These are phyloP conservation scores for Sequoiadendron giganteum DNA, from an alignment of 75 land plant genomes.

Conservation along the genomic window DNA sequence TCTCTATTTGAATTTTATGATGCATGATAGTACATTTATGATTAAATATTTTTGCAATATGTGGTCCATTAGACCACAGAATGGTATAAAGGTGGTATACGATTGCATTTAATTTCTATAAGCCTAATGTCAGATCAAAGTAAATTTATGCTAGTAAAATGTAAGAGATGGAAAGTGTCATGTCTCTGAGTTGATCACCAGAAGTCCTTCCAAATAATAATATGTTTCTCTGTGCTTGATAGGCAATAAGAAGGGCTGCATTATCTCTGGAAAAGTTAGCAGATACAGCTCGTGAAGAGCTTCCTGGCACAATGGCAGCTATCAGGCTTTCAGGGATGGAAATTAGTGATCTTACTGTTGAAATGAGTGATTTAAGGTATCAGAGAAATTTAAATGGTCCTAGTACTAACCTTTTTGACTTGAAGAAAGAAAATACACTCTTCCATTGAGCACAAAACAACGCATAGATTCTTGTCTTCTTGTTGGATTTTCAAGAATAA, in stretches of 20 bases:
- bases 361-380: conserved; percentile 85
- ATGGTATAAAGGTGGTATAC: not conserved
- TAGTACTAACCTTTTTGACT: not conserved
- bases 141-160: not conserved
- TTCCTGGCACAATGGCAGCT: conserved; percentile 93
- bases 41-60: not conserved
- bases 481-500: not conserved
- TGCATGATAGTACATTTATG: not conserved
- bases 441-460: not conserved
- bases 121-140: not conserved
- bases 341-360: conserved; percentile 90
- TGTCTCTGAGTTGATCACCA: not conserved
- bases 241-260: conserved; percentile 89
- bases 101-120: not conserved
- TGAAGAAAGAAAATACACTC: not conserved
- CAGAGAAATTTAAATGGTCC: not conserved
- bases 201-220: not conserved
- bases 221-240: conserved; percentile 9
- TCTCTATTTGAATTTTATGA: not conserved
- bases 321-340: conserved; percentile 90
- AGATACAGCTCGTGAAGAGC: conserved; percentile 80
- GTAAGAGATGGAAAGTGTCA: not conserved
- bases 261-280: conserved; percentile 74
- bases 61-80: not conserved
- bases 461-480: not conserved